Conservation (phyloP, 139 green algal genomes). For the Mesotaenium endlicherianum region DNA sequence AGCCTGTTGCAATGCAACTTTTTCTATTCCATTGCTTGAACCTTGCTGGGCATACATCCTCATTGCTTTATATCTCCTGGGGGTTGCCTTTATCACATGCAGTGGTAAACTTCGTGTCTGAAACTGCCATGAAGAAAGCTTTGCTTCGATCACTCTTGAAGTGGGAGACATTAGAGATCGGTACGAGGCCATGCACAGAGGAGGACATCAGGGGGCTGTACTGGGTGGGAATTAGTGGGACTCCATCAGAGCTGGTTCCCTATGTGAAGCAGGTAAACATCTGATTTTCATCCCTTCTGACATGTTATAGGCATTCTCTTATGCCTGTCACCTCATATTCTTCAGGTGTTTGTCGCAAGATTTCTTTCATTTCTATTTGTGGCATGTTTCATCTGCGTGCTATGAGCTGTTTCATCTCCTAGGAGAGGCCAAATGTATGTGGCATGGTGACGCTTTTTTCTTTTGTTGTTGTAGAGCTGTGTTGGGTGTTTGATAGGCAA, state of each 20-base stretch:
- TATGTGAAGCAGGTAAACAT: slow-evolving; percentile 10
- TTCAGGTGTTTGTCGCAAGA: background rate
- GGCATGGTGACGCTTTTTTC: no score
- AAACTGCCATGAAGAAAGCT: slow-evolving; percentile 12
- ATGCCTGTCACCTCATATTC: no score
- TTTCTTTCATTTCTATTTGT: background rate
- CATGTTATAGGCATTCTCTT: no score
- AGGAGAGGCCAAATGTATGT: no score
- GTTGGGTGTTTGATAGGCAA: no score
- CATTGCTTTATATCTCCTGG: no score
- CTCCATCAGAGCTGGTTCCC: slow-evolving; percentile 12
- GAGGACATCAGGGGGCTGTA: slow-evolving; percentile 29
- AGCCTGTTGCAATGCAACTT: no score
- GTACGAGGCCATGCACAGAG: slow-evolving; percentile 25
- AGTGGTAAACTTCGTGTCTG: slow-evolving; percentile 38
- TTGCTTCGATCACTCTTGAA: slow-evolving; percentile 6
- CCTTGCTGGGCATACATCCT: no score
- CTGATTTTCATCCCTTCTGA: slow-evolving; percentile 11
- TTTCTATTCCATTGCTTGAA: no score
- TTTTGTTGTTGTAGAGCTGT: no score
- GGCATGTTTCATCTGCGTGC: background rate
- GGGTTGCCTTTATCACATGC: no score
- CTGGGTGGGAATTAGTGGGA: slow-evolving; percentile 22
- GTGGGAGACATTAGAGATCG: slow-evolving; percentile 25
- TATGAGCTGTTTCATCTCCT: no score